Evolutionary conservation across 2,329 filamentous ascomycete species (phyloP).

Genomic region (Diaporthe amygdali): DNA sequence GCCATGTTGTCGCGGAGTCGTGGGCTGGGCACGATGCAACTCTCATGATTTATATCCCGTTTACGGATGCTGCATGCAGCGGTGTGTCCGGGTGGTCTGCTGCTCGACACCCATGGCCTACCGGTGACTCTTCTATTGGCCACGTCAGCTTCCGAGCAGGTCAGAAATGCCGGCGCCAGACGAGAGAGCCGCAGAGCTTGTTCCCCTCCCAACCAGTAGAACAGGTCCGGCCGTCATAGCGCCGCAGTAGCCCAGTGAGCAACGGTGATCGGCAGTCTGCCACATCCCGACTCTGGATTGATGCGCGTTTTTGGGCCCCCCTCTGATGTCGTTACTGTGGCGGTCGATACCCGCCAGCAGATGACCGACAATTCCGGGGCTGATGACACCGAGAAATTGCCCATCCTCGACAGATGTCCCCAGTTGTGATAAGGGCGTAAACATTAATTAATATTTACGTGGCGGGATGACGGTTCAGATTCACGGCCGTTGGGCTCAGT

Average conservation of each 20-base stretch:
- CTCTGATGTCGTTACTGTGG: too few relatives aligned
- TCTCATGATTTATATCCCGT: slow-evolving; percentile 5
- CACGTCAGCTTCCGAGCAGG: slow-evolving; percentile 6
- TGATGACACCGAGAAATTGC: too few relatives aligned
- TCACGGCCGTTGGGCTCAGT: not conserved
- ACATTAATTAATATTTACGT: not conserved
- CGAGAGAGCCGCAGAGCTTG: slow-evolving; percentile 9
- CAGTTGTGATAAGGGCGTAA: too few relatives aligned
- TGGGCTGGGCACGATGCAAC: not conserved
- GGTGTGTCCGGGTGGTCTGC: slow-evolving; percentile 1
- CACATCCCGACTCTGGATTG: too few relatives aligned
- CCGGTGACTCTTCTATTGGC: not conserved
- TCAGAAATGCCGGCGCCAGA: not conserved
- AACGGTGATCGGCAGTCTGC: not conserved
- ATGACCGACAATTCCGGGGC: too few relatives aligned
- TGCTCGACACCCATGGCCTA: not conserved
- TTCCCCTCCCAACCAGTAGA: not conserved
- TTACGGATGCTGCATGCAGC: not conserved
- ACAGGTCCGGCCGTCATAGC: not conserved
- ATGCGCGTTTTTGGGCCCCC: too few relatives aligned
- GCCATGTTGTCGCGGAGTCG: not conserved
- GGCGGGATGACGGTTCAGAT: not conserved
- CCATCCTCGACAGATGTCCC: too few relatives aligned
- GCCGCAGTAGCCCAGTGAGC: not conserved
- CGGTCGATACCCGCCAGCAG: too few relatives aligned